phyloP scores from a whole-genome alignment of 73 alveolate genomes.

The Tetrahymena elliotti region DNA sequence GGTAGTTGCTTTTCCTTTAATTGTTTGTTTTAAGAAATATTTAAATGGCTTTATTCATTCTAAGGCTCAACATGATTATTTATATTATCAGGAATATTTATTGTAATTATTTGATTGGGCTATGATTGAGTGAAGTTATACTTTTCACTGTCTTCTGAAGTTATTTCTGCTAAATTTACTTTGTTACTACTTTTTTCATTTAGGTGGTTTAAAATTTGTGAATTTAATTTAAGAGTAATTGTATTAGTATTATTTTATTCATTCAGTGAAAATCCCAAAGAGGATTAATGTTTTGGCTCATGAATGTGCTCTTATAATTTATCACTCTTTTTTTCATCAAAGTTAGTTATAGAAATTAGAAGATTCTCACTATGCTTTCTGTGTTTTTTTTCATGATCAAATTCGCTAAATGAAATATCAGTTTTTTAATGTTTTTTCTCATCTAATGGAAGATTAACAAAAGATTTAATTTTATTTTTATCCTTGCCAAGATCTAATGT shows the following conservation, averaged over 20 bases:
- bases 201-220: background rate
- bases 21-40: background rate
- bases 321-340: background rate
- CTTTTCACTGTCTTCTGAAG: background rate
- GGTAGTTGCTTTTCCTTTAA: background rate
- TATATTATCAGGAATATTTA: background rate
- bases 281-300: background rate
- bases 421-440: background rate
- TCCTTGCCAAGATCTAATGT: background rate
- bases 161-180: background rate
- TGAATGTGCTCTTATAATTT: background rate
- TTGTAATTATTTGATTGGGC: background rate
- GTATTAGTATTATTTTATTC: background rate
- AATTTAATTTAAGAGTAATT: too few species aligned
- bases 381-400: background rate
- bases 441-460: background rate
- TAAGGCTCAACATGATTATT: background rate
- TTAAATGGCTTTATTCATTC: background rate
- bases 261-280: background rate
- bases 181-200: background rate
- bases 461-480: background rate
- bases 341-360: background rate
- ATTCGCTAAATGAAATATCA: background rate
- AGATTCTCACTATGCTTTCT: background rate
- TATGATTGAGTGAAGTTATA: too few species aligned